Evolutionary conservation across 106 monocot genomes (phyloP), one percentile per base, ranked within the genome.

Genomic region (Agapanthus africanus): DNA sequence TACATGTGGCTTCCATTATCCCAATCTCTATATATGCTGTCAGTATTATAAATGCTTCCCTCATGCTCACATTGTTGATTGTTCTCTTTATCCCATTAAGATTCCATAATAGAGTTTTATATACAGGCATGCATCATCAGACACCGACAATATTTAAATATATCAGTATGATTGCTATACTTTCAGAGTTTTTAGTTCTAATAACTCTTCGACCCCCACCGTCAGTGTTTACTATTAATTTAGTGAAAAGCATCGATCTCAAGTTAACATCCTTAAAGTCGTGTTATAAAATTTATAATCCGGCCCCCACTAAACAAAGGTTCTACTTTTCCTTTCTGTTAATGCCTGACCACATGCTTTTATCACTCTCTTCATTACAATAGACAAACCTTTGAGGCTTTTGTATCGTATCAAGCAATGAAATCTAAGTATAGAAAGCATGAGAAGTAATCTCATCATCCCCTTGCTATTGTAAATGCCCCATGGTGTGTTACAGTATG

Each of bases 161-260:
- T 41, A 41, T 41, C 41, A 1, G 41, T 41, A 41, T 47, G 3
- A 47, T 47, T 47, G 47, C 47, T 47, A 19, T 18, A 47, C 47
- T 47, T 47, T 47, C 47, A 47, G n/a, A n/a, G n/a, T n/a, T n/a
- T n/a, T n/a, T n/a, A n/a, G 47, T 47, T 47, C 47, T 47, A 47
- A 18, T 19, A 47, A 47, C 16, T 47, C 47, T 47, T 47, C 47
- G n/a, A 16, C 15, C 14, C 15, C 47, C 47, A 47, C 47, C 10
- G n/a, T 47, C 10, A 16, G 13, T 11, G n/a, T n/a, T n/a, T n/a
- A n/a, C n/a, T n/a, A n/a, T n/a, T n/a, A n/a, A 47, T 47, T 47
- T 19, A 47, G 47, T 47, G 47, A 47, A 47, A 19, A 47, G 47
- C 10, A 47, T 16, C 47, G n/a, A n/a, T 47, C 15, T 47, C 47